Evolutionary conservation across 768 basidiomycete species (phyloP), one percentile per base, ranked within the genome.

Genomic region (Tylopilus vinaceipallidus): DNA sequence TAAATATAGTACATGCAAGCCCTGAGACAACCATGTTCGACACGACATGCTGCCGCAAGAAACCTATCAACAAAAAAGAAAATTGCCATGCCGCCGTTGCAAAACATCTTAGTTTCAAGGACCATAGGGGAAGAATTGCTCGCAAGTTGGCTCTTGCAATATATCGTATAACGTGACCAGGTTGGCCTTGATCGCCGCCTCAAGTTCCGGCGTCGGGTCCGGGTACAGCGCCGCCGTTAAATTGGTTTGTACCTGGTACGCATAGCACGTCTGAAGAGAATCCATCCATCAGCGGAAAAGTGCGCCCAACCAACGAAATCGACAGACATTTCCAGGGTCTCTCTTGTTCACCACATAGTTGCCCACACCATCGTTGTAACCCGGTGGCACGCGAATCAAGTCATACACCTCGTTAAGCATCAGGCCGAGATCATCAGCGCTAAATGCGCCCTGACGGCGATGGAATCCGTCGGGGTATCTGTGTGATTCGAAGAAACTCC

Each of bases 41-140:
- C n/a, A n/a, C n/a, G n/a, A n/a, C n/a, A n/a, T n/a, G n/a, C n/a
- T n/a, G n/a, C n/a, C n/a, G n/a, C n/a, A n/a, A n/a, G n/a, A n/a
- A n/a, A n/a, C n/a, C n/a, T n/a, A n/a, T n/a, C n/a, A n/a, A n/a
- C n/a, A n/a, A n/a, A n/a, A n/a, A n/a, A n/a, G n/a, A n/a, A n/a
- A n/a, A n/a, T n/a, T n/a, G n/a, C n/a, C n/a, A n/a, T n/a, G n/a
- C n/a, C n/a, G n/a, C n/a, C n/a, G n/a, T n/a, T n/a, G n/a, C n/a
- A n/a, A n/a, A n/a, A n/a, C n/a, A n/a, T n/a, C n/a, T n/a, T n/a
- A n/a, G n/a, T n/a, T n/a, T n/a, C n/a, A n/a, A n/a, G n/a, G n/a
- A n/a, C n/a, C n/a, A n/a, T n/a, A n/a, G n/a, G 60, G 60, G 35
- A 56, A 62, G 29, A 52, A 14, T 14, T 59, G 52, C n/a, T 42